Conservation (phyloP, 495 filamentous ascomycete genomes). For the Staphylotrichum tortipilum region DNA sequence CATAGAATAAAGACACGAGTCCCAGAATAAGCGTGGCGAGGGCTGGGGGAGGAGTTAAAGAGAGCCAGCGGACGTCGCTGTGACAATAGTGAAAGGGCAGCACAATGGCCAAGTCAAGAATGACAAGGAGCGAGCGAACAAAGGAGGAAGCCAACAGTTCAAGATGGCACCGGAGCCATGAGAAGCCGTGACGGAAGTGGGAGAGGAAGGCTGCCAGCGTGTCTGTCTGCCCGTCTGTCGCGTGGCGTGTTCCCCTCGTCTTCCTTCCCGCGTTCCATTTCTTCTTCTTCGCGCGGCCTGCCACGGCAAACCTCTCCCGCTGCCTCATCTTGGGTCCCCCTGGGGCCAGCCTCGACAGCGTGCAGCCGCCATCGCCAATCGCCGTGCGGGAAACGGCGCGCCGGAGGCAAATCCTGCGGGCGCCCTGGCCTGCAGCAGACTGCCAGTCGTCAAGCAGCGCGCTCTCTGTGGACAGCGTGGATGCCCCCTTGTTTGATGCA, state of each 20-base stretch:
- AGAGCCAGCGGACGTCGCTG: conserved; percentile 1
- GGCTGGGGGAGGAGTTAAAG: conserved; percentile 1
- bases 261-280: not conserved
- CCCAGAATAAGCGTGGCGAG: conserved; percentile 4
- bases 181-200: too few species aligned
- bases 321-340: not conserved
- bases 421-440: conserved; percentile 9
- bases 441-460: conserved; percentile 14
- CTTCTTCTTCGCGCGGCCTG: not conserved
- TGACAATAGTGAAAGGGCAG: too few species aligned
- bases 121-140: too few species aligned
- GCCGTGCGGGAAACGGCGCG: conserved; percentile 12
- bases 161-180: not conserved
- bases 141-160: not conserved
- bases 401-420: conserved; percentile 4
- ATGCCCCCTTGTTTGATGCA: conserved; percentile 3
- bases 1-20: conserved; percentile 4
- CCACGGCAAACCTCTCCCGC: not conserved
- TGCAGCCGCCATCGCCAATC: conserved; percentile 7
- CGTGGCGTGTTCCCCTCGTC: not conserved
- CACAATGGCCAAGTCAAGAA: conserved; percentile 2
- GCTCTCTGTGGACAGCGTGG: conserved; percentile 20
- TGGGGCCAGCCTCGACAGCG: not conserved
- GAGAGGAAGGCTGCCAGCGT: not conserved
- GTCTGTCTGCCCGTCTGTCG: too few species aligned